Conservation (phyloP, 2,329 filamentous ascomycete species). For the Epichloe sibirici region DNA sequence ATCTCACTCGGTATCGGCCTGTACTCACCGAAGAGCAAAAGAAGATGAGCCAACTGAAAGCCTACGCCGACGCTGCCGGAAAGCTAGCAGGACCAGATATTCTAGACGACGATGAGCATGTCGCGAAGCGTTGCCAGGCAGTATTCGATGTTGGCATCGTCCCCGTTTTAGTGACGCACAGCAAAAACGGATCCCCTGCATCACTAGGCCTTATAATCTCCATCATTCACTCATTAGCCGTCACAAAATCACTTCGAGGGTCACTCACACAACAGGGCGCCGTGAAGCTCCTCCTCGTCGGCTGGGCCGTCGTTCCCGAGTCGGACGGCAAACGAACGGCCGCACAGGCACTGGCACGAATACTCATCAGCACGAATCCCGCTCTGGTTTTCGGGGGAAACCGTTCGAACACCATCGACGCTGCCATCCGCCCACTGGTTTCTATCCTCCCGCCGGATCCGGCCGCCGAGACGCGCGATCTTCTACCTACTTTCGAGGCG, state of each 20-base stretch:
- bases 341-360: constrained; percentile 70
- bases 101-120: constrained; percentile 64
- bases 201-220: constrained; percentile 61
- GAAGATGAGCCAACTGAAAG: constrained; percentile 82
- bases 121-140: constrained; percentile 60
- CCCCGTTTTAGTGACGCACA: constrained; percentile 63
- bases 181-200: constrained; percentile 57
- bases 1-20: constrained; percentile 72
- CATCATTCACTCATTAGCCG: constrained; percentile 67
- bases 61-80: constrained; percentile 80
- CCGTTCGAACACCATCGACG: constrained; percentile 59
- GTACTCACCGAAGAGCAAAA: constrained; percentile 78
- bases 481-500: constrained; percentile 81
- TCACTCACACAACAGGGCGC: constrained; percentile 88
- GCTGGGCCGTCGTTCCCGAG: constrained; percentile 50
- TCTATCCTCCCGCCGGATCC: constrained; percentile 59
- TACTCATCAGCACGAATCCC: constrained; percentile 79
- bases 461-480: constrained; percentile 52
- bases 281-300: constrained; percentile 67
- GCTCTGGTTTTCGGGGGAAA: constrained; percentile 72
- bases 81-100: constrained; percentile 48
- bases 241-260: constrained; percentile 61
- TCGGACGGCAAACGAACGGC: constrained; percentile 45
- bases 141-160: constrained; percentile 71
- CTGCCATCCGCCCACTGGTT: constrained; percentile 72